These are phyloP conservation scores for Salix dunnii DNA, from an alignment of 345 rosid genomes.

Conservation along the genomic window DNA sequence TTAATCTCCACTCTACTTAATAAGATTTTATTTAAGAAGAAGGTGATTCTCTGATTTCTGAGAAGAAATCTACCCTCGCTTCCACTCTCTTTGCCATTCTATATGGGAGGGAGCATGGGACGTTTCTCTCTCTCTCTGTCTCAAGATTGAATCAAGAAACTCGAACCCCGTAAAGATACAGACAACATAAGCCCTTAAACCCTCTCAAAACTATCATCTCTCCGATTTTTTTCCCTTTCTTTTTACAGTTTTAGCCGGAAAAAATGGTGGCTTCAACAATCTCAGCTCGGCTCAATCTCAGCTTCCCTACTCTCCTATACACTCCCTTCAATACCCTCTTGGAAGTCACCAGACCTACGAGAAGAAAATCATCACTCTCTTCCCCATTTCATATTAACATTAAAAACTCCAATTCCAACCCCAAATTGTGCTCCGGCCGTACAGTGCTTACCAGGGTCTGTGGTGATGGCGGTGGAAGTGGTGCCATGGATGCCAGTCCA, in stretches of 20 bases:
- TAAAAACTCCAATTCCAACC: slow-evolving; percentile 16
- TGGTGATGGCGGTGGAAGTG: slow-evolving; percentile 32
- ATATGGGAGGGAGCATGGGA: no score
- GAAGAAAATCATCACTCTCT: slow-evolving; percentile 26
- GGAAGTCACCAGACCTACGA: slow-evolving; percentile 28
- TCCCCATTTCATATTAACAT: slow-evolving; percentile 15
- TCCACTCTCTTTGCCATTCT: no score
- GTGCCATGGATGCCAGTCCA: slow-evolving; percentile 31
- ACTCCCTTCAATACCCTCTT: slow-evolving; percentile 14
- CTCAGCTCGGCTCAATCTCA: slow-evolving; percentile 26
- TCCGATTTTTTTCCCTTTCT: not conserved
- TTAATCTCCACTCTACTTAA: no score
- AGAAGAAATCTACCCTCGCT: no score
- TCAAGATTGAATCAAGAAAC: not conserved
- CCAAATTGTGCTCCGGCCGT: slow-evolving; percentile 21
- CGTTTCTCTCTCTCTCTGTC: not conserved
- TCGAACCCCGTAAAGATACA: not conserved
- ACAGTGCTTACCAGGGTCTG: slow-evolving; percentile 25
- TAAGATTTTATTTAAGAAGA: no score
- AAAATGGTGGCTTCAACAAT: slow-evolving; percentile 30
- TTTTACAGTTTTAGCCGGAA: not conserved
- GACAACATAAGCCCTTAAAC: not conserved
- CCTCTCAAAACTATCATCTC: not conserved
- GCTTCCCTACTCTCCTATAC: slow-evolving; percentile 32
- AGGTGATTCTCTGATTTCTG: no score